phyloP scores from a whole-genome alignment of 2,329 filamentous ascomycete genomes.

The Rhynchosporium graminicola region DNA sequence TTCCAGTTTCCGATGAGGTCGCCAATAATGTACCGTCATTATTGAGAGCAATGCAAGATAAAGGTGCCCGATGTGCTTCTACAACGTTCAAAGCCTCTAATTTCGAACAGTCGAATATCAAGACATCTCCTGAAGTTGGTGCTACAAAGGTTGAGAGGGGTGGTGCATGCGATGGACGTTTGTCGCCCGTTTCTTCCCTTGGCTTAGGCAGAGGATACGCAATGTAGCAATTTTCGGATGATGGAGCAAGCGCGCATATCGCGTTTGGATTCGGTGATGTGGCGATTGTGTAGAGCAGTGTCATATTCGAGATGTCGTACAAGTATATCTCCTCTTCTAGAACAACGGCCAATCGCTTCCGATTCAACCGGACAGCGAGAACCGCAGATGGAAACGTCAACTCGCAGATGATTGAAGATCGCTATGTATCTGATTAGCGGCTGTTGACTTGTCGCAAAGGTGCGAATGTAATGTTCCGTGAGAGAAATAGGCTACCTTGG shows the following conservation, averaged over 20 bases:
- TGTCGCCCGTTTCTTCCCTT: slow-evolving; percentile 58
- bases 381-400: slow-evolving; percentile 98
- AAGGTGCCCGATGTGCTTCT: slow-evolving; percentile 87
- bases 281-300: slow-evolving; percentile 84
- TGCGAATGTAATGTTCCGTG: background rate
- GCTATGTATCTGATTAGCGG: slow-evolving; percentile 42
- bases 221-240: slow-evolving; percentile 93
- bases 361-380: slow-evolving; percentile 87
- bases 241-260: slow-evolving; percentile 90
- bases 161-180: slow-evolving; percentile 77
- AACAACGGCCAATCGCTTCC: slow-evolving; percentile 90
- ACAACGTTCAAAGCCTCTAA: slow-evolving; percentile 94
- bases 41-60: slow-evolving; percentile 90
- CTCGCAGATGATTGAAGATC: slow-evolving; percentile 88
- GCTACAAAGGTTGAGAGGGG: slow-evolving; percentile 76
- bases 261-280: slow-evolving; percentile 92
- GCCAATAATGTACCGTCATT: slow-evolving; percentile 89
- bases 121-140: slow-evolving; percentile 85
- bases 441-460: background rate
- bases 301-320: slow-evolving; percentile 99
- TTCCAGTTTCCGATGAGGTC: slow-evolving; percentile 95
- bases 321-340: slow-evolving; percentile 96
- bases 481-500: slow-evolving; percentile 65
- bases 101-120: slow-evolving; percentile 88
- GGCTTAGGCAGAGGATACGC: slow-evolving; percentile 86